A percentile compares a stretch with the other conserved stretches of the same genome.
Evolutionary conservation across 176 grass and related monocot genomes (phyloP).

Genomic region (Cenchrus purpureus): DNA sequence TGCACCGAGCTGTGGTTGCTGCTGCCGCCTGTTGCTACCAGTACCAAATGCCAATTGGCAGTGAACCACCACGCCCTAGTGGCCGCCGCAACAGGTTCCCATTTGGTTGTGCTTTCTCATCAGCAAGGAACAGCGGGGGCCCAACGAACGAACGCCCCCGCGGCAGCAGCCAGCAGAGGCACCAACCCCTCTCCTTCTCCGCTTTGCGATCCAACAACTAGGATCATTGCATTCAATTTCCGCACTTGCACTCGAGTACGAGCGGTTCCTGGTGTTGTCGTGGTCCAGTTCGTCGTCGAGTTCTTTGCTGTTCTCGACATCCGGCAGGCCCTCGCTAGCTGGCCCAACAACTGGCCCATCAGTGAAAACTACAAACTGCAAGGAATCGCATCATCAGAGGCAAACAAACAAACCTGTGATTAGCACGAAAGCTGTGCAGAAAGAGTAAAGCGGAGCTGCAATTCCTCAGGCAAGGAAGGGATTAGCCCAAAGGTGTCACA

Average conservation of each 20-base stretch:
- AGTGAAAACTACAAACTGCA: background rate
- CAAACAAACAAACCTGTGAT: slow-evolving; percentile 24
- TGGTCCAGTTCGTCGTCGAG: slow-evolving; percentile 32
- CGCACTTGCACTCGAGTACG: slow-evolving; percentile 22
- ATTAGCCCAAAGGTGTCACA: slow-evolving; percentile 40
- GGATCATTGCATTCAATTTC: slow-evolving; percentile 52
- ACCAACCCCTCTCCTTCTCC: slow-evolving; percentile 47
- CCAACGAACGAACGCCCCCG: slow-evolving; percentile 15
- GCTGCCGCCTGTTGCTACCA: slow-evolving; percentile 20
- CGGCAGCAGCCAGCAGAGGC: background rate
- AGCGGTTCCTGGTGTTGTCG: background rate
- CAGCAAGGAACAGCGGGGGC: slow-evolving; percentile 48
- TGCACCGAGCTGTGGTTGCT: background rate
- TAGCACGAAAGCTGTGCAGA: slow-evolving; percentile 39
- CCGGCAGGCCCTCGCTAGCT: background rate
- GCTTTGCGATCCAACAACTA: slow-evolving; percentile 42
- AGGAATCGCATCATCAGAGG: slow-evolving; percentile 23
- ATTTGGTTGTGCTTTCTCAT: slow-evolving; percentile 51
- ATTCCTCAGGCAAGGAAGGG: slow-evolving; percentile 44
- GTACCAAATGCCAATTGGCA: slow-evolving; percentile 51
- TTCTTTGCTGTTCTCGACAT: background rate
- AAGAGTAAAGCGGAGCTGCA: slow-evolving; percentile 40
- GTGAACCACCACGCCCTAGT: slow-evolving; percentile 33
- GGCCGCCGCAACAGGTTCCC: background rate
- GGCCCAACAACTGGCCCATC: slow-evolving; percentile 40